phyloP scores from a whole-genome alignment of 1,139 yeast species.

The Yamadazyma siamensis region DNA sequence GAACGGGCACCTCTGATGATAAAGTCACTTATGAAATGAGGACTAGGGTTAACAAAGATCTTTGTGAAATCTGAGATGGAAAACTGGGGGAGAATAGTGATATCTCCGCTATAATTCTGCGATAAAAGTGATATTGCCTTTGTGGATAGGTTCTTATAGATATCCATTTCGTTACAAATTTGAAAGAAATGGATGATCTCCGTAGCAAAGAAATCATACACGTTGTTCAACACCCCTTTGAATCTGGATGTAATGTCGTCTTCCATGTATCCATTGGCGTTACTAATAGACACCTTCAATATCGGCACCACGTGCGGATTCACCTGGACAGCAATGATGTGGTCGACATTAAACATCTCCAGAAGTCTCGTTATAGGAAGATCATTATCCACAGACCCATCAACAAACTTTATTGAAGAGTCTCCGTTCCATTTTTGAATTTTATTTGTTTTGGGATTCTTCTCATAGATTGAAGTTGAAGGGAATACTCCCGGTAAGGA shows the following conservation, averaged over 20 bases:
- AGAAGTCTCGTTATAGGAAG: constrained; percentile 84
- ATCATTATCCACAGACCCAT: constrained; percentile 95
- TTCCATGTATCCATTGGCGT: constrained; percentile 69
- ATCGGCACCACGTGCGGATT: constrained; percentile 95
- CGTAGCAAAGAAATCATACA: constrained; percentile 58
- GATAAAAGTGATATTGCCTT: constrained; percentile 72
- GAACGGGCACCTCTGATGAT: constrained; percentile 84
- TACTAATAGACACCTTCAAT: constrained; percentile 61
- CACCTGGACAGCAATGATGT: constrained; percentile 94
- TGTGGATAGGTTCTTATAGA: constrained; percentile 68
- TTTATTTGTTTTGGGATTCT: constrained; percentile 67
- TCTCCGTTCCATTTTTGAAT: constrained; percentile 79
- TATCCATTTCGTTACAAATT: constrained; percentile 69
- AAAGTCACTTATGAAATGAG: constrained; percentile 67
- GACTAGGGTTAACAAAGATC: constrained; percentile 75
- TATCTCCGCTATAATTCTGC: constrained; percentile 90
- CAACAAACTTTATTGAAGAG: constrained; percentile 78
- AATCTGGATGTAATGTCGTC: constrained; percentile 55
- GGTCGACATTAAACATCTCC: constrained; percentile 96
- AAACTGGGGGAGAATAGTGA: constrained; percentile 82
- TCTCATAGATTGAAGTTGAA: constrained; percentile 80
- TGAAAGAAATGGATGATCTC: constrained; percentile 80
- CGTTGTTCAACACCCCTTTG: constrained; percentile 51
- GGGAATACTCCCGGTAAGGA: constrained; percentile 91
- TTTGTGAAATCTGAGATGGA: constrained; percentile 55